Evolutionary conservation across 305 asterid species (phyloP).

Genomic region (Fraxinus platypoda): DNA sequence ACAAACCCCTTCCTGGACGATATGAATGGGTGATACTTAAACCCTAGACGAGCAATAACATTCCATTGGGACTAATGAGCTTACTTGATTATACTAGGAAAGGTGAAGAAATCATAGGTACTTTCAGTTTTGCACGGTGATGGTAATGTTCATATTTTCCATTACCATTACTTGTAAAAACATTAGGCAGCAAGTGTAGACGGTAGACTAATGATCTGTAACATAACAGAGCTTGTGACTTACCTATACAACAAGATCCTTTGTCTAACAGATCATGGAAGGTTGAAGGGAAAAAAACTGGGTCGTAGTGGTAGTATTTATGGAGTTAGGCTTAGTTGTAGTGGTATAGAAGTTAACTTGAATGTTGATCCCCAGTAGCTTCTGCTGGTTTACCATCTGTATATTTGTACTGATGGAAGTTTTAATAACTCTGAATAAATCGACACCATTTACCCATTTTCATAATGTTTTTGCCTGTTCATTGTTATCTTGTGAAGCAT

Average conservation of each 20-base stretch:
- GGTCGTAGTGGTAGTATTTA: conserved; percentile 8
- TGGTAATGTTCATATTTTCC: conserved; percentile 18
- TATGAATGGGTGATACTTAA: conserved; percentile 31
- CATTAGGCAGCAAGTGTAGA: conserved; percentile 30
- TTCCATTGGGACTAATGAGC: conserved; percentile 18
- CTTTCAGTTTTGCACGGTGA: conserved; percentile 18
- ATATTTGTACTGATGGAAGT: conserved; percentile 6
- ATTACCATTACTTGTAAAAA: conserved; percentile 28
- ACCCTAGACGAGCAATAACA: conserved; percentile 1
- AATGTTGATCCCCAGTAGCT: neutral
- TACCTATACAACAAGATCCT: conserved; percentile 13
- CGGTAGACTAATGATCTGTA: conserved; percentile 43
- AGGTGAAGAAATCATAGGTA: conserved; percentile 7
- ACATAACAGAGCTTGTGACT: conserved; percentile 35
- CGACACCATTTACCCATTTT: neutral
- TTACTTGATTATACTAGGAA: conserved; percentile 15
- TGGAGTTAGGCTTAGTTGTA: conserved; percentile 4
- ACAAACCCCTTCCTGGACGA: conserved; percentile 37
- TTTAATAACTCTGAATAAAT: neutral
- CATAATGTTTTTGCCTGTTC: neutral
- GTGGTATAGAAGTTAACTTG: conserved; percentile 26
- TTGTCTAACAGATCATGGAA: conserved; percentile 37
- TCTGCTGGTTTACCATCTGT: neutral
- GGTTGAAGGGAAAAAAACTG: neutral
- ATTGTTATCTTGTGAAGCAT: neutral